Base-by-base conservation (phyloP, 1,139 yeast genomes). In the Geotrichum histeridarum region DNA sequence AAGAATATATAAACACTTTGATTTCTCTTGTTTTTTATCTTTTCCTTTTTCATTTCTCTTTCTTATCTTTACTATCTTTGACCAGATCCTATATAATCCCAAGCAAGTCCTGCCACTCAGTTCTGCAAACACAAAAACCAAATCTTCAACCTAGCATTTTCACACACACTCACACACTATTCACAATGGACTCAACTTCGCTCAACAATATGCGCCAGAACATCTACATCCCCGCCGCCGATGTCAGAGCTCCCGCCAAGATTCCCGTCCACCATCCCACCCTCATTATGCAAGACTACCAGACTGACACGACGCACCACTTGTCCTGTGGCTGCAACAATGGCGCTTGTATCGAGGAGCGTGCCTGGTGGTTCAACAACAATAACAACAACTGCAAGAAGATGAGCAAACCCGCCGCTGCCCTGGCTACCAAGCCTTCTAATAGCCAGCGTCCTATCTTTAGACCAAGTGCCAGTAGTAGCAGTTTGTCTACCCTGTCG, bases 241-340 rank as follows among this genome's bases (percentile, higher is more conserved):
- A 54, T 44, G 48, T 61, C 11, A 55, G 62, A 33, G 52, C 65
- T 31, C 58, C 63, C 36, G 67, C 67, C 14, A 61, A 63, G 37
- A 30, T 49, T 33, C 50, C 54, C 27, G 35, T 30, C 27, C 54
- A 51, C 46, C 57, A 55, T 37, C 57, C 55, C 18, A 39, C 53
- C 15, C 55, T 55, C n/a, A 51, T 55, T 38, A 51, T 55, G 57
- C 49, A 48, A 15, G 81, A 77, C 63, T 66, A 67, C 54, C 68
- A 69, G 49, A 69, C 77, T 8, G 81, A 77, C 62, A 67, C 76
- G 18, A 70, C 77, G 9, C 77, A 74, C 57, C 72, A 72, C 31
- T 68, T 73, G 51, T 60, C 67, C 31, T 78, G 82, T 63, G 82
- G 81, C 17, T 78, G 82, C 66, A 63, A 72, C 59, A 77, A 76